Evolutionary conservation across 805 yeast species (phyloP).

Genomic region (Yamadazyma phyllophila): DNA sequence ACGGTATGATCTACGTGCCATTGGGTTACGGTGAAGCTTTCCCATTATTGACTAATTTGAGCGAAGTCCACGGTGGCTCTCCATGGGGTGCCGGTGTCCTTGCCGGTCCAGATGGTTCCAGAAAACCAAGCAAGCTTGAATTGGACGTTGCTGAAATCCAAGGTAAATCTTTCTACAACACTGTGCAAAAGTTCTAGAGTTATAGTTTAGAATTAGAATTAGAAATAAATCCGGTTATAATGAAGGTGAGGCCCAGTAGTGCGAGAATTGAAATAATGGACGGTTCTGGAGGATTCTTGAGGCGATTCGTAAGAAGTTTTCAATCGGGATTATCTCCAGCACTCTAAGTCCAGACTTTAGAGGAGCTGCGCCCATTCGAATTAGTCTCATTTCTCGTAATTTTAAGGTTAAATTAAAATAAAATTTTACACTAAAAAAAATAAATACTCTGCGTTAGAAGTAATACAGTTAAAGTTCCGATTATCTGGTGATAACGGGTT

Average conservation of each 20-base stretch:
- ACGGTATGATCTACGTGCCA: conserved; percentile 77
- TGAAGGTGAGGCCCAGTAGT: neutral
- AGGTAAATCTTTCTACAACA: conserved; percentile 56
- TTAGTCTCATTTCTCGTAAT: too few species aligned
- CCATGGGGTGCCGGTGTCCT: conserved; percentile 85
- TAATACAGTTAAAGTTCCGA: too few species aligned
- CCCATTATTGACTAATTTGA: conserved; percentile 51
- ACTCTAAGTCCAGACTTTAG: too few species aligned
- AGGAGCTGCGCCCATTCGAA: too few species aligned
- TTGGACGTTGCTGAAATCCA: conserved; percentile 60
- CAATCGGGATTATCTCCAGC: too few species aligned
- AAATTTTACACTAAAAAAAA: too few species aligned
- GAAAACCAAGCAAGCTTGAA: conserved; percentile 63
- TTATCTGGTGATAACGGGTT: too few species aligned
- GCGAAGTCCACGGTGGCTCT: conserved; percentile 74
- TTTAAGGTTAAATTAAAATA: too few species aligned
- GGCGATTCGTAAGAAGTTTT: too few species aligned
- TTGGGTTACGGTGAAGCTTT: conserved; percentile 56
- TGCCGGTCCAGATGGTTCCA: conserved; percentile 77
- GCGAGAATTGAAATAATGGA: too few species aligned
- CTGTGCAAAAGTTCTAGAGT: conserved; percentile 14
- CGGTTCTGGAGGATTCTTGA: too few species aligned
- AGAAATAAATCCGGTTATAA: neutral
- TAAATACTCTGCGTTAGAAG: too few species aligned
- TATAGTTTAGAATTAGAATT: neutral